Percentiles rank a stretch among this genome's conserved stretches.
phyloP scores from a whole-genome alignment of 495 filamentous ascomycete species.

The Penicillium longicatenatum region DNA sequence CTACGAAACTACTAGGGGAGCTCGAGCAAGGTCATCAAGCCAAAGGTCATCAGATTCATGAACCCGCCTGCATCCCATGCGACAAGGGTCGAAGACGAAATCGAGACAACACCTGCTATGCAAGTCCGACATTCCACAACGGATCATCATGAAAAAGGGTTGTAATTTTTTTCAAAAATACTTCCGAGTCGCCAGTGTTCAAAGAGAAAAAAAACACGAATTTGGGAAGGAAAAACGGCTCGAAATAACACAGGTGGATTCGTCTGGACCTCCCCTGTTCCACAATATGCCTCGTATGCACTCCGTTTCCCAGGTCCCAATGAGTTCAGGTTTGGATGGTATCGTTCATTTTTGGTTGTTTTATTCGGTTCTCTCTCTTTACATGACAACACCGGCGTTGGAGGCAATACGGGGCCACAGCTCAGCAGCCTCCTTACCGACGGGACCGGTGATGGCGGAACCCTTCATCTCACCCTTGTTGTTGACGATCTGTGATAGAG shows the following conservation, averaged over 20 bases:
- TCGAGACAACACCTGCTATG: not conserved
- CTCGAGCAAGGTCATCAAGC: no score
- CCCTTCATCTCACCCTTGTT: slow-evolving; percentile 99
- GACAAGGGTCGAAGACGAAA: slow-evolving; percentile 4
- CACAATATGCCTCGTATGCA: slow-evolving; percentile 35
- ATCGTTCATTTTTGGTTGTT: slow-evolving; percentile 43
- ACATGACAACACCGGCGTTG: slow-evolving; percentile 99
- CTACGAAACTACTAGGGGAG: not conserved
- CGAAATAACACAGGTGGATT: slow-evolving; percentile 34
- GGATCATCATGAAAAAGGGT: slow-evolving; percentile 24
- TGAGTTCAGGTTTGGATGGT: slow-evolving; percentile 40
- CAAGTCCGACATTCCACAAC: not conserved
- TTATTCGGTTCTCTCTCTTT: slow-evolving; percentile 51
- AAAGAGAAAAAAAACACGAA: slow-evolving; percentile 33
- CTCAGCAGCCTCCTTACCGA: slow-evolving; percentile 99
- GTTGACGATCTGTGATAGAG: slow-evolving; percentile 82
- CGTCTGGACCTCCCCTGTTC: slow-evolving; percentile 30
- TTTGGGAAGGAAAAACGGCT: slow-evolving; percentile 32
- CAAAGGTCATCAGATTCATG: slow-evolving; percentile 13
- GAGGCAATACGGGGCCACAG: slow-evolving; percentile 99
- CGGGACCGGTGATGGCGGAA: slow-evolving; percentile 96
- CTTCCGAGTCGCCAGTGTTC: slow-evolving; percentile 32
- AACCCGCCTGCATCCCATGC: slow-evolving; percentile 5
- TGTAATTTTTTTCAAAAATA: slow-evolving; percentile 25
- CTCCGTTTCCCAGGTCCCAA: slow-evolving; percentile 33